phyloP scores from a whole-genome alignment of 164 flowering plant species.

The Vitis amurensis region DNA sequence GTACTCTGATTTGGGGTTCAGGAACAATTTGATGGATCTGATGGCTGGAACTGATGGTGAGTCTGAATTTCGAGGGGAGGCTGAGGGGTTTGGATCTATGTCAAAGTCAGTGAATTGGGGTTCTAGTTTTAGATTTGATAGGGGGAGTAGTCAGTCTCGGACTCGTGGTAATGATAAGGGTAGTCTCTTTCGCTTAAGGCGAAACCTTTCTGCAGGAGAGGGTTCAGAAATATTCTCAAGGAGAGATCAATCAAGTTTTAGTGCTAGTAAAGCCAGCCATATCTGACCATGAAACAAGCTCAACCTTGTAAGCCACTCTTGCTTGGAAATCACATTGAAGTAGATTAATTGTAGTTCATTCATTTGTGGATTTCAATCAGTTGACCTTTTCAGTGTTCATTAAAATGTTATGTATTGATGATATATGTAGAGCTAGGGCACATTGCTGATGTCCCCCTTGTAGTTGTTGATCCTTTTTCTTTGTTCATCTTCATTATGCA shows the following conservation, averaged over 20 bases:
- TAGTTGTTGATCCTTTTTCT: conserved; percentile 15
- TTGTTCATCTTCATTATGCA: conserved; percentile 4
- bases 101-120: conserved; percentile 14
- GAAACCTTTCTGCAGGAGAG: conserved; percentile 31
- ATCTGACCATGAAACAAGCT: conserved; percentile 8
- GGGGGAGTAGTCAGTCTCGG: conserved; percentile 21
- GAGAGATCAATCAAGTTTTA: conserved; percentile 8
- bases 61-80: conserved; percentile 26
- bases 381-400: conserved; percentile 10
- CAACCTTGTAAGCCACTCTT: conserved; percentile 15
- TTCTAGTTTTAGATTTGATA: conserved; percentile 40
- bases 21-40: conserved; percentile 76
- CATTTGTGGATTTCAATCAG: conserved; percentile 13
- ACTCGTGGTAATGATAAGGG: conserved; percentile 13
- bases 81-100: conserved; percentile 21
- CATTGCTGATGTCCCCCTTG: conserved; percentile 25
- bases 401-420: conserved; percentile 14
- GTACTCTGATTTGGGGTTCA: conserved; percentile 65
- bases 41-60: conserved; percentile 54
- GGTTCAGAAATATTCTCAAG: conserved; percentile 14
- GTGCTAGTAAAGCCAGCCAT: neutral
- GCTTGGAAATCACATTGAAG: conserved; percentile 16
- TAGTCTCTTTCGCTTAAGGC: conserved; percentile 13
- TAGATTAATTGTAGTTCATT: conserved; percentile 22
- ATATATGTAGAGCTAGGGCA: conserved; percentile 15